Percentiles rank a stretch among this genome's conserved stretches.
Evolutionary conservation across 179 eudicot genomes (phyloP).

Genomic region (Spinacia oleracea): DNA sequence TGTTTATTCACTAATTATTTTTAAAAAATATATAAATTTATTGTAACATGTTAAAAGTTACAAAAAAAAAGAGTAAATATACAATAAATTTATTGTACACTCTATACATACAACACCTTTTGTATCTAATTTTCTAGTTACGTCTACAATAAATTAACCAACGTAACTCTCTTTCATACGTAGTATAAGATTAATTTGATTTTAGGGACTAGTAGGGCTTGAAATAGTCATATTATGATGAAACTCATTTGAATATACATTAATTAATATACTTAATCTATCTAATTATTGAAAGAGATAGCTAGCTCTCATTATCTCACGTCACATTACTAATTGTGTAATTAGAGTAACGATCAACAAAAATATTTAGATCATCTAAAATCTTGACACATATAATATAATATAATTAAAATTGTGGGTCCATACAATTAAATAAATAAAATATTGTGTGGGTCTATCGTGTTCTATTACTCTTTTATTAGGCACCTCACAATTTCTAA

Average conservation of each 20-base stretch:
- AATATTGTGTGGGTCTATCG: constrained; percentile 16
- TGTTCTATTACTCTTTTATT: constrained; percentile 20
- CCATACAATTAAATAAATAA: constrained; percentile 2
- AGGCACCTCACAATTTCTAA: constrained; percentile 20
- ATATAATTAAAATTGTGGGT: constrained; percentile 1
- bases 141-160: too few relatives aligned
- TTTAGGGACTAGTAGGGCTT: too few relatives aligned
- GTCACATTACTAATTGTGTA: constrained; percentile 9
- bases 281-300: not conserved
- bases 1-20: too few relatives aligned
- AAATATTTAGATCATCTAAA: not conserved
- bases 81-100: too few relatives aligned
- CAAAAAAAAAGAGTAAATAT: too few relatives aligned
- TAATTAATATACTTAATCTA: not conserved
- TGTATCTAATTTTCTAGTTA: too few relatives aligned
- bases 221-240: not conserved
- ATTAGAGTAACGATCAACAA: not conserved
- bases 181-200: too few relatives aligned
- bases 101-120: too few relatives aligned
- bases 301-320: constrained; percentile 10
- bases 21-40: too few relatives aligned
- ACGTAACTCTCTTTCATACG: not conserved
- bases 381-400: constrained; percentile 4
- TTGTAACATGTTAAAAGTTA: too few relatives aligned
- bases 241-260: too few relatives aligned